phyloP scores from a whole-genome alignment of 2,329 filamentous ascomycete species.

The Xylariales sp. region DNA sequence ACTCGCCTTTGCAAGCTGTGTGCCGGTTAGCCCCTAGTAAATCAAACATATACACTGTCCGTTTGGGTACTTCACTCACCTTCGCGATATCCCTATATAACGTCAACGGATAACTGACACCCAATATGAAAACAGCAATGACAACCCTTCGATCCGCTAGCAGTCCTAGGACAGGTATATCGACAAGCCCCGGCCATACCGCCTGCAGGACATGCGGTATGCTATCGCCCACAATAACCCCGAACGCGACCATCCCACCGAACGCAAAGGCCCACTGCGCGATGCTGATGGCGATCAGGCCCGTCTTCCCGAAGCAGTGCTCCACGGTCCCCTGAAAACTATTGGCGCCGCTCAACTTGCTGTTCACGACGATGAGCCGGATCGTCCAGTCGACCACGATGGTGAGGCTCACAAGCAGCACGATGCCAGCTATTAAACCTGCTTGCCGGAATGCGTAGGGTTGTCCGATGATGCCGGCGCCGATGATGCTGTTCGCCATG shows the following conservation, averaged over 20 bases:
- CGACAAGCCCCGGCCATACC: slow-evolving; percentile 69
- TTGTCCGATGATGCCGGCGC: slow-evolving; percentile 72
- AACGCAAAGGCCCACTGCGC: slow-evolving; percentile 99
- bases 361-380: slow-evolving; percentile 93
- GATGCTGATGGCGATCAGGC: slow-evolving; percentile 79
- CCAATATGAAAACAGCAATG: slow-evolving; percentile 82
- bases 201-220: slow-evolving; percentile 86
- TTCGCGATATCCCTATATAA: slow-evolving; percentile 97
- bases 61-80: slow-evolving; percentile 43
- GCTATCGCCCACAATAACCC: slow-evolving; percentile 93
- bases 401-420: slow-evolving; percentile 75
- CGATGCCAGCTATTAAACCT: slow-evolving; percentile 73
- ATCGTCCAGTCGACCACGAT: slow-evolving; percentile 96
- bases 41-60: slow-evolving; percentile 11
- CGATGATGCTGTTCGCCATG: slow-evolving; percentile 98
- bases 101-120: slow-evolving; percentile 84
- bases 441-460: slow-evolving; percentile 96
- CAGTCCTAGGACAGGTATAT: slow-evolving; percentile 74
- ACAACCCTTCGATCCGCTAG: slow-evolving; percentile 76
- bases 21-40: slow-evolving; percentile 6
- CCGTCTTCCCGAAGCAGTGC: slow-evolving; percentile 85
- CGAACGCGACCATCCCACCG: slow-evolving; percentile 97
- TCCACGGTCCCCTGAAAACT: slow-evolving; percentile 96
- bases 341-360: slow-evolving; percentile 88
- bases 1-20: slow-evolving; percentile 87